Base-by-base conservation (phyloP, 202 grass and related monocot species). In the Musa balbisiana region DNA sequence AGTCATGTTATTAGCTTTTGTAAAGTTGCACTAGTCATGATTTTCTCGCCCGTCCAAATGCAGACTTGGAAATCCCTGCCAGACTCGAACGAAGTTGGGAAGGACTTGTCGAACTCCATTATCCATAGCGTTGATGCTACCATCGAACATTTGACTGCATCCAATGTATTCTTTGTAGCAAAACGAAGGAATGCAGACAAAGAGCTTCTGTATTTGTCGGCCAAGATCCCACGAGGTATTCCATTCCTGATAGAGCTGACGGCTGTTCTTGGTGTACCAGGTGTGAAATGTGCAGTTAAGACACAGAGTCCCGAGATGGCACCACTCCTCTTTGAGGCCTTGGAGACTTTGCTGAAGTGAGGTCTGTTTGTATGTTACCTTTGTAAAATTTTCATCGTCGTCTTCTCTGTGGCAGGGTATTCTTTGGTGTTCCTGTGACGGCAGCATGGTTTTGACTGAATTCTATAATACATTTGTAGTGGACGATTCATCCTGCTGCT, bases 31-130 rank as follows among this genome's bases (percentile, higher is more conserved):
- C 33, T 43, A 43, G 33, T 43, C 33, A 43, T 43, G 33, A 15
- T 27, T 33, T 17, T 51, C 62, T 64, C 20, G 11, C 49, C 9
- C 51, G 15, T 70, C 53, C 71, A 1, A 51, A 19, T 85, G 79
- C 78, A 99, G 95, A 80, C 83, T 55, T 99, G 95, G 95, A 99
- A 99, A 90, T 92, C 91, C 62, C 83, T 99, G 75, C 95, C 95
- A 43, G 95, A 99, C 73, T 85, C 88, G 55, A 87, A 94, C 2
- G 95, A 99, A 82, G 88, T 88, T 65, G 74, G 81, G 54, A 94
- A 94, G 81, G 91, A 99, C 59, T 91, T 88, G 66, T 52, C 87
- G 0, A 83, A 82, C n/a, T 83, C 82, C 26, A 65, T 94, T 65
- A 87, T 99, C 85, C 81, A 76, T 80, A 99, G 87, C 82, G 73